Base-by-base conservation (phyloP, 805 yeast genomes). In the Candida railenensis region DNA sequence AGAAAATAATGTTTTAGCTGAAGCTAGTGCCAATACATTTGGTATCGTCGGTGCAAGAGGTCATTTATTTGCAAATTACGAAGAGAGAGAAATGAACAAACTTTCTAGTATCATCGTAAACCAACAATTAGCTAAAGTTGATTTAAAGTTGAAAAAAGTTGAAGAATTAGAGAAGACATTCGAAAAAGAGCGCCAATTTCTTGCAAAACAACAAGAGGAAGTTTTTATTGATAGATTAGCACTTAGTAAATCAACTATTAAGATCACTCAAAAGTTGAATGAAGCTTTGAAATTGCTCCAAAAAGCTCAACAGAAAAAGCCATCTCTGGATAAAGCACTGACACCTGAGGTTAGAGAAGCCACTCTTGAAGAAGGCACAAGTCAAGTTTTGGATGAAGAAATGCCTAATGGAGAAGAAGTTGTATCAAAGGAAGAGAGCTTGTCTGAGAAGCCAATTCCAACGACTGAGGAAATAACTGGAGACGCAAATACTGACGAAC, bases 1-100 rank as follows among this genome's bases (percentile, higher is more conserved):
- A 3, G 48, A 36, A 21, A 25, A 21, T 4, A 33, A 43, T 56
- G 48, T 61, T 58, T 4, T 49, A 58, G 25, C 49, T 19, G 45
- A 58, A 46, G 87, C 87, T 2, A 80, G 87, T 0, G 70, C 80
- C 4, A 68, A 82, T n/a, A 83, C 94, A 0, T 70, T 91, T 47
- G 91, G 95, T 2, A 70, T 87, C 9, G 67, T 87, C 34, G 96
- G 94, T 2, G 83, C 89, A 1, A 78, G 94, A 50, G 77, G 94
- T 21, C 89, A 87, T 59, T 76, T 87, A 18, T 86, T 89, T 65
- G 88, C 92, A 4, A 80, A 83, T 3, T 83, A 80, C 58, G 95
- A 88, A 62, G 96, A 89, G 58, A 73, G 90, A 49, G 89, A 85
- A 58, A 81, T 83, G 83, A 76, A 81, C 54, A 79, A 77, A 45